phyloP scores from a whole-genome alignment of 1,284 basidiomycete genomes.

The Phenoliferia sp. region DNA sequence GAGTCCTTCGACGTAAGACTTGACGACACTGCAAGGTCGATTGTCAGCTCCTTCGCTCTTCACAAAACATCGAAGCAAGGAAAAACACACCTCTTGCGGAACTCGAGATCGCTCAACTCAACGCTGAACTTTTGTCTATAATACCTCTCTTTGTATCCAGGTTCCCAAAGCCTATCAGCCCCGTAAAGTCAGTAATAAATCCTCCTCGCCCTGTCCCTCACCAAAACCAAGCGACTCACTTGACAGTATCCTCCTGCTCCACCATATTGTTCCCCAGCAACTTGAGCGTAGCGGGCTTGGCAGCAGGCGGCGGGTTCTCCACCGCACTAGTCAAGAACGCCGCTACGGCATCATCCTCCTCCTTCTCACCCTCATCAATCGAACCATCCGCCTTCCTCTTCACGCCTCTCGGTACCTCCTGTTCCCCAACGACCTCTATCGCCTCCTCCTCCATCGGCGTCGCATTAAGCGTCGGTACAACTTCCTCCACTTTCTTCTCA shows the following conservation, averaged over 20 bases:
- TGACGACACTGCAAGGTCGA: constrained; percentile 59
- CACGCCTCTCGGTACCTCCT: constrained; percentile 45
- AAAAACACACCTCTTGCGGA: constrained; percentile 59
- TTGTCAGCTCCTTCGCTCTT: background rate
- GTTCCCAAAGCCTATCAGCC: constrained; percentile 74
- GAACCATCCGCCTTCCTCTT: constrained; percentile 54
- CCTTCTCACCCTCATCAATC: constrained; percentile 33
- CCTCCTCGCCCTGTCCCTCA: background rate
- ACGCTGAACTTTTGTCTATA: constrained; percentile 91
- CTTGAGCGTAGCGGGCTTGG: constrained; percentile 43
- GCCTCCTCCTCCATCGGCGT: constrained; percentile 26
- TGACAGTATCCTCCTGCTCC: constrained; percentile 87
- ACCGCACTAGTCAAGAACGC: constrained; percentile 16
- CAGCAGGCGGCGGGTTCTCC: constrained; percentile 16
- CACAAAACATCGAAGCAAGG: background rate
- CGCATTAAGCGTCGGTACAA: constrained; percentile 18
- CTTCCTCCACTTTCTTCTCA: constrained; percentile 24
- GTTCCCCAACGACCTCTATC: constrained; percentile 17
- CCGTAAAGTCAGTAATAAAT: constrained; percentile 12
- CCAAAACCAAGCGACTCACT: constrained; percentile 52
- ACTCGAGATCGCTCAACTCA: constrained; percentile 63
- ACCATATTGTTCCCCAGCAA: constrained; percentile 68
- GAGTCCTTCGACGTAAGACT: constrained; percentile 85
- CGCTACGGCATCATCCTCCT: constrained; percentile 36
- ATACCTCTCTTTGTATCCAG: constrained; percentile 92